Evolutionary conservation across 1,284 basidiomycete genomes (phyloP).

Genomic region (Entoloma clypeatum): DNA sequence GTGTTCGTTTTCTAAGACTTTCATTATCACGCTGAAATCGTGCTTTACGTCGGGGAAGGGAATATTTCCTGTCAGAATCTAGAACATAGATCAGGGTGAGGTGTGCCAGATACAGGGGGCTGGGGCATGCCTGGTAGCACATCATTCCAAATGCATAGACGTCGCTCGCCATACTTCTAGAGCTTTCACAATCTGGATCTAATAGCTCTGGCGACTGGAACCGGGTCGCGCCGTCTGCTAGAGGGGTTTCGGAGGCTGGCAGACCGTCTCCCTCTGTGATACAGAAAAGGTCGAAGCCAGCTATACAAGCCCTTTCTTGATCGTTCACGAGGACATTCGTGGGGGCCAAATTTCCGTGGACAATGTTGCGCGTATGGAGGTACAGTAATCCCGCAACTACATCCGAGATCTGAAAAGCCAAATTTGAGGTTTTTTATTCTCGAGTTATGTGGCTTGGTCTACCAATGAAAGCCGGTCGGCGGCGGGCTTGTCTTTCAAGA

Average conservation of each 20-base stretch:
- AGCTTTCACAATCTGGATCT: slow-evolving; percentile 9
- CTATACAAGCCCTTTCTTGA: slow-evolving; percentile 12
- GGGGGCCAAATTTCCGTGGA: slow-evolving; percentile 21
- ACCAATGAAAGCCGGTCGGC: slow-evolving; percentile 13
- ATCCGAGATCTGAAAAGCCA: slow-evolving; percentile 6
- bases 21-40: slow-evolving; percentile 17
- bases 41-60: slow-evolving; percentile 14
- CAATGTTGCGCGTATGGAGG: slow-evolving; percentile 14
- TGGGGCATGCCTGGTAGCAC: slow-evolving; percentile 23
- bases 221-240: background rate
- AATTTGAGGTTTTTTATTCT: background rate
- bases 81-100: background rate
- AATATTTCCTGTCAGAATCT: slow-evolving; percentile 10
- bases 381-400: slow-evolving; percentile 14
- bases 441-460: background rate
- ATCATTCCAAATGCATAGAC: slow-evolving; percentile 18
- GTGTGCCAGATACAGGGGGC: background rate
- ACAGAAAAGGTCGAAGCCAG: slow-evolving; percentile 4
- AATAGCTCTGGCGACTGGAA: slow-evolving; percentile 6
- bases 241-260: slow-evolving; percentile 14
- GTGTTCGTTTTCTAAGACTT: slow-evolving; percentile 16
- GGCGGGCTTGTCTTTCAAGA: slow-evolving; percentile 13
- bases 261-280: slow-evolving; percentile 1
- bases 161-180: slow-evolving; percentile 13
- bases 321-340: no score